Evolutionary conservation across 2,329 filamentous ascomycete species (phyloP), one percentile per base, ranked within the genome.

Genomic region (Anthostomella pinea): DNA sequence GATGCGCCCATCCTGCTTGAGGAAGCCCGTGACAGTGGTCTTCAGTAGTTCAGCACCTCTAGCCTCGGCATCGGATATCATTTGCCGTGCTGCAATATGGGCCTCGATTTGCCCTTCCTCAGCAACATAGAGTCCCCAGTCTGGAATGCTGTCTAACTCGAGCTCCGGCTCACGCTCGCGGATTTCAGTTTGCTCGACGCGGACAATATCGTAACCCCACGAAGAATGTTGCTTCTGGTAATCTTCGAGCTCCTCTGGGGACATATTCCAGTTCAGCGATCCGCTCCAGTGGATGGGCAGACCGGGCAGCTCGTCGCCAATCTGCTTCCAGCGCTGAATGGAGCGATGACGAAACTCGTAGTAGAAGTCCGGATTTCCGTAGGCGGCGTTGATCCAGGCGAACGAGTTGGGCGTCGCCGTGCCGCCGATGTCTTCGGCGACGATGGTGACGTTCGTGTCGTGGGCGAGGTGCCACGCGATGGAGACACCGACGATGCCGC

Each of bases 31-130:
- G 16, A 46, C 50, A 3, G 31, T 46, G 14, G 32, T 30, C 14
- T 37, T 27, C 20, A 53, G 30, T 6, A 45, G 16, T 6, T 30
- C 33, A 17, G 51, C 49, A 16, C 49, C 47, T 3, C 35, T 26
- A 1, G 27, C 29, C 37, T 46, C 33, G 2, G 52, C 52, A 14
- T 48, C 35, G 11, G 36, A 33, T 7, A 56, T 28, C 22, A 59
- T 31, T 30, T 48, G 38, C 15, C 17, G 30, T 7, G 58, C 57
- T 0, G 51, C 57, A 8, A 40, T 34, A 8, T 50, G 35, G n/a
- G 59, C 48, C 47, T 56, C 58, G 28, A 63, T 41, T n/a, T 52
- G 32, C 36, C 60, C 51, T 31, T 64, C 52, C 23, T 56, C 48
- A 6, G 22, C 21, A 4, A 41, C 30, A 10, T 30, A 21, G 11